Conservation (phyloP, 2,329 filamentous ascomycete species). For the Cytospora piceae region DNA sequence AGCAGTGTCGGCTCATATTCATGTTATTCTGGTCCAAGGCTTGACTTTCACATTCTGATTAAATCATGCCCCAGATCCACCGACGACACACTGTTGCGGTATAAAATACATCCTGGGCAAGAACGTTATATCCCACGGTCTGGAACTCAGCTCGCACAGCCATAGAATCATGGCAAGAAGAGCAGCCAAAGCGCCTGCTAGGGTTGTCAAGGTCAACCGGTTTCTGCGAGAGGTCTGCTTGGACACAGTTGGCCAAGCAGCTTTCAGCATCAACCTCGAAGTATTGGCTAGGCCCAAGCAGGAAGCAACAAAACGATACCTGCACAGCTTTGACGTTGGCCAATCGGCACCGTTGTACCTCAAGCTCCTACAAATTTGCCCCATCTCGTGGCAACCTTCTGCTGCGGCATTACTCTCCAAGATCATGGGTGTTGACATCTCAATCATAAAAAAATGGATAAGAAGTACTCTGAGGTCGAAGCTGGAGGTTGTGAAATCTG, state of each 20-base stretch:
- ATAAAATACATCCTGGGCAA: constrained; percentile 2
- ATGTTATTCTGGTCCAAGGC: too few relatives aligned
- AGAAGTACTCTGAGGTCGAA: background rate
- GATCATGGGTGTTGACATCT: background rate
- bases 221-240: background rate
- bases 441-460: background rate
- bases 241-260: background rate
- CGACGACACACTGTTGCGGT: constrained; percentile 5
- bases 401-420: background rate
- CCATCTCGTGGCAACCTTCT: background rate
- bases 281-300: background rate
- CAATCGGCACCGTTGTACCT: background rate
- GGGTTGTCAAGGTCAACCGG: background rate
- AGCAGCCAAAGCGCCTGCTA: background rate
- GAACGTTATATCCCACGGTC: background rate
- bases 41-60: background rate
- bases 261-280: background rate
- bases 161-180: background rate
- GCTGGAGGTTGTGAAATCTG: background rate
- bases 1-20: background rate
- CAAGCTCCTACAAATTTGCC: constrained; percentile 8
- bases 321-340: constrained; percentile 2
- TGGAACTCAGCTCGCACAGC: background rate
- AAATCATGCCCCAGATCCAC: background rate
- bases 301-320: background rate